A percentile compares a stretch with the other conserved stretches of the same genome.
phyloP scores from a whole-genome alignment of 768 basidiomycete genomes.

The Serendipita sp. region DNA sequence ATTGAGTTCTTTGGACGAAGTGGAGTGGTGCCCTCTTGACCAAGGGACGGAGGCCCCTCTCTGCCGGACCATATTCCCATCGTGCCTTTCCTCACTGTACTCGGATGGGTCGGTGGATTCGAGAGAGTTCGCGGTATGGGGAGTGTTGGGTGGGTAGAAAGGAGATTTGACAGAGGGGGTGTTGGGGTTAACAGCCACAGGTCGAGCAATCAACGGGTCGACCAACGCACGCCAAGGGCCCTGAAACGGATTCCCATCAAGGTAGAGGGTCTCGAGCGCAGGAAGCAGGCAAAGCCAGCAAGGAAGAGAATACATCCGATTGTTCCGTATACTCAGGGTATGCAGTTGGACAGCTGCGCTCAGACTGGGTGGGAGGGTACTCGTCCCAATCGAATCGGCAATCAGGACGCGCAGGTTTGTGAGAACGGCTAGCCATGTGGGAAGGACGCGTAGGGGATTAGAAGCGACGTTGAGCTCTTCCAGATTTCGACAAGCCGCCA shows the following conservation, averaged over 20 bases:
- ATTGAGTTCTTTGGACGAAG: slow-evolving; percentile 2
- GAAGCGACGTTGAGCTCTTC: slow-evolving; percentile 90
- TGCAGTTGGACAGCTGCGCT: slow-evolving; percentile 64
- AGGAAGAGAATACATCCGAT: slow-evolving; percentile 79
- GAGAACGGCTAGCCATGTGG: slow-evolving; percentile 68
- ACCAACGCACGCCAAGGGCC: slow-evolving; percentile 85
- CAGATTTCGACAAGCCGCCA: slow-evolving; percentile 63
- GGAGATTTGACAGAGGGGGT: not conserved
- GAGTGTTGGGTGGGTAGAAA: not conserved
- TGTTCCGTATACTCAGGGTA: slow-evolving; percentile 76
- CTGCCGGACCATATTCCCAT: not conserved
- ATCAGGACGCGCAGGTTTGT: slow-evolving; percentile 71
- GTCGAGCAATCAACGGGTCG: slow-evolving; percentile 46
- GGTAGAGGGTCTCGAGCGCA: slow-evolving; percentile 65
- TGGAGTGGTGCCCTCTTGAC: not conserved
- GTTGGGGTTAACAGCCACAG: slow-evolving; percentile 1
- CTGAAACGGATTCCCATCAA: slow-evolving; percentile 95
- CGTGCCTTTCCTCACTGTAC: not conserved
- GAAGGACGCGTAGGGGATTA: slow-evolving; percentile 85
- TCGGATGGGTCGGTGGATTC: slow-evolving; percentile 1
- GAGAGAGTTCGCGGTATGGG: not conserved
- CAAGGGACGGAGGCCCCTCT: not conserved
- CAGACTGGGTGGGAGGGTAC: slow-evolving; percentile 53
- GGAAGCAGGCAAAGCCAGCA: slow-evolving; percentile 88
- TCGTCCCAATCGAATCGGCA: slow-evolving; percentile 79